These are phyloP conservation scores for Dothidotthia symphoricarpi DNA, from an alignment of 2,329 filamentous ascomycete species.

Conservation along the genomic window DNA sequence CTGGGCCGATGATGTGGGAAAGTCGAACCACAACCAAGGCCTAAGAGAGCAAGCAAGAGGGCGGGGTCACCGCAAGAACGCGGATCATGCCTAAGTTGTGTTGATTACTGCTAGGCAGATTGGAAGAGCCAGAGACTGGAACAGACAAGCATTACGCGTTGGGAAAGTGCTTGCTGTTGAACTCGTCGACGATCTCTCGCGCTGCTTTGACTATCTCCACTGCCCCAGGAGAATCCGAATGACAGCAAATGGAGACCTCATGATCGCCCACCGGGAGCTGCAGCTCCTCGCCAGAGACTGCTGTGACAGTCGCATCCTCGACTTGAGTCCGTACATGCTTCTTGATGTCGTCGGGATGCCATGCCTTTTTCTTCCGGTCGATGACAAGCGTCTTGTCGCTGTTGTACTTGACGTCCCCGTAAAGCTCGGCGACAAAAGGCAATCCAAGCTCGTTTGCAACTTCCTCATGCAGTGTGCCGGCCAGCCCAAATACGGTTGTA, in stretches of 20 bases:
- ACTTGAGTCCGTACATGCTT: conserved; percentile 45
- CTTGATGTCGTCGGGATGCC: conserved; percentile 44
- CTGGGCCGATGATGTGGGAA: no score
- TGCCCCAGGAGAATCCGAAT: conserved; percentile 47
- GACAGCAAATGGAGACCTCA: conserved; percentile 46
- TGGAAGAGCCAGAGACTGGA: no score
- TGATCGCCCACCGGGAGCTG: conserved; percentile 45
- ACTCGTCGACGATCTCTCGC: conserved; percentile 44
- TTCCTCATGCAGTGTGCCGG: conserved; percentile 55
- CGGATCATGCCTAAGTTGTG: no score
- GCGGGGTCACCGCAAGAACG: no score
- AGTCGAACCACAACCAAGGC: no score
- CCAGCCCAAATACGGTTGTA: conserved; percentile 54
- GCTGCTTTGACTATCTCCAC: conserved; percentile 47
- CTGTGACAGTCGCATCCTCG: conserved; percentile 42
- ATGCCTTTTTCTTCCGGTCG: conserved; percentile 59
- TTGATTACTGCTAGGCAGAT: no score
- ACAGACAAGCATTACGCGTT: conserved; percentile 1
- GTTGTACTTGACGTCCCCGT: conserved; percentile 58
- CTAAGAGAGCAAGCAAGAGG: no score
- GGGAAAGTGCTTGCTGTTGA: conserved; percentile 33
- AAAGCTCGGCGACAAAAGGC: conserved; percentile 55
- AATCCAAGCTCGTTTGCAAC: conserved; percentile 54
- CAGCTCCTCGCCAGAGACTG: conserved; percentile 45
- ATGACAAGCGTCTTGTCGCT: conserved; percentile 53